Evolutionary conservation across 176 grass and related monocot genomes (phyloP), one percentile per base, ranked within the genome.

Genomic region (Puya raimondii): DNA sequence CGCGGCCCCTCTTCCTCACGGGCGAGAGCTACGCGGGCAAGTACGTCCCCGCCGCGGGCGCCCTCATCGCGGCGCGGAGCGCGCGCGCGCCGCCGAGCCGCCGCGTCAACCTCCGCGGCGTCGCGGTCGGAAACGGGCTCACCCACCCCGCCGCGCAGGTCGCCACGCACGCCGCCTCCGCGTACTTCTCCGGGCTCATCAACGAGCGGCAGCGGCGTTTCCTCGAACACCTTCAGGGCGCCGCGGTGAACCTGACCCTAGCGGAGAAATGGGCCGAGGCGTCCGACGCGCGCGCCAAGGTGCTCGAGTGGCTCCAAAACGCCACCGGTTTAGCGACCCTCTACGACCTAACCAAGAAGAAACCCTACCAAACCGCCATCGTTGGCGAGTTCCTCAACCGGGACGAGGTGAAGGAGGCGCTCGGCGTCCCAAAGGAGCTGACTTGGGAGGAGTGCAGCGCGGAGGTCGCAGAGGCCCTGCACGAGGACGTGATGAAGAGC

Each of bases 1-100:
- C 56, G 5, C 80, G 85, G 3, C 85, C 90, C 10, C 59, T 93
- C 25, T 93, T 83, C 74, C 65, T 93, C 65, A 77, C 83, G 1
- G 86, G 90, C 42, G 83, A 93, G 80, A 88, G 85, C 86, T 93
- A 93, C 69, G 86, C 80, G 21, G 90, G 83, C 20, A 93, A 93
- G 74, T 86, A 86, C 71, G 73, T 88, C 69, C 90, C 90, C 11
- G 58, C 83, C 42, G 61, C 83, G 0, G 78, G 80, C 2, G 72
- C 73, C 49, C 80, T 65, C 74, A 91, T 91, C 42, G 53, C 84
- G 11, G 69, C 47, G 9, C 66, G 66, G n/a, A 87, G 79, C 49
- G 23, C 9, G 48, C 48, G 11, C 23, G 66, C 86, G 15, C 84
- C 72, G 5, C 4, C 6, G 11, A 4, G 4, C 21, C 51, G 29